A percentile compares a stretch with the other conserved stretches of the same genome.
Evolutionary conservation across 192 early-diverging fungal species (phyloP).

Genomic region (Backusella morwellensis): DNA sequence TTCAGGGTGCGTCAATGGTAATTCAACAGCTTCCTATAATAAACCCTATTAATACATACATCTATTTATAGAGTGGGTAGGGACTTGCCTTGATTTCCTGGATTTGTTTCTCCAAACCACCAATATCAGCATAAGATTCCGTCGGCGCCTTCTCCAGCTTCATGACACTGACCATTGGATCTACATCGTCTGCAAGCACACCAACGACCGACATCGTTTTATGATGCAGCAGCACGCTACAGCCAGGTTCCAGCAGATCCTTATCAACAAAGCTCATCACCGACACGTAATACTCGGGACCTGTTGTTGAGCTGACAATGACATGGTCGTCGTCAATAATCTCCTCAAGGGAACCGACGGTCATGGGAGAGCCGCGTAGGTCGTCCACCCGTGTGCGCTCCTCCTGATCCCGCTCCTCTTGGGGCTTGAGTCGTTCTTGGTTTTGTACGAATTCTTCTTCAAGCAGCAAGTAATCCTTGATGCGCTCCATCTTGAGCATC

Average conservation of each 20-base stretch:
- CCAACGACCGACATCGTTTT: slow-evolving; percentile 92
- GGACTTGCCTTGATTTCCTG: slow-evolving; percentile 50
- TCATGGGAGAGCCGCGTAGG: slow-evolving; percentile 96
- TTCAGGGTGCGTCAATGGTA: slow-evolving; percentile 83
- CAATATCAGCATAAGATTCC: slow-evolving; percentile 92
- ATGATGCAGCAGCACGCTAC: slow-evolving; percentile 92
- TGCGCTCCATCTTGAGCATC: slow-evolving; percentile 95
- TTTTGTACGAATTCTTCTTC: slow-evolving; percentile 99
- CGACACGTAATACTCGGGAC: slow-evolving; percentile 96
- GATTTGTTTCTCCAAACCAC: slow-evolving; percentile 83
- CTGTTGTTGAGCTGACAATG: slow-evolving; percentile 89
- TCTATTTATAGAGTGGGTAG: neutral
- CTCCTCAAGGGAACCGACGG: slow-evolving; percentile 94
- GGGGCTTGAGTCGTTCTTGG: slow-evolving; percentile 96
- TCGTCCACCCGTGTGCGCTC: slow-evolving; percentile 94
- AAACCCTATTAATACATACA: neutral
- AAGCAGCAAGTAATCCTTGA: slow-evolving; percentile 97
- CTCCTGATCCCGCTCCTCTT: slow-evolving; percentile 92
- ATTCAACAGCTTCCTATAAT: slow-evolving; percentile 77
- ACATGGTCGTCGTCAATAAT: slow-evolving; percentile 99
- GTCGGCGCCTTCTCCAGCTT: slow-evolving; percentile 98
- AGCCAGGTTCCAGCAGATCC: slow-evolving; percentile 96
- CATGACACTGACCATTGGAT: slow-evolving; percentile 97
- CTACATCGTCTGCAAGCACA: slow-evolving; percentile 91
- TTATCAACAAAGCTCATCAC: slow-evolving; percentile 99